Evolutionary conservation across 176 grass and related monocot genomes (phyloP).

Genomic region (Carex pumila): DNA sequence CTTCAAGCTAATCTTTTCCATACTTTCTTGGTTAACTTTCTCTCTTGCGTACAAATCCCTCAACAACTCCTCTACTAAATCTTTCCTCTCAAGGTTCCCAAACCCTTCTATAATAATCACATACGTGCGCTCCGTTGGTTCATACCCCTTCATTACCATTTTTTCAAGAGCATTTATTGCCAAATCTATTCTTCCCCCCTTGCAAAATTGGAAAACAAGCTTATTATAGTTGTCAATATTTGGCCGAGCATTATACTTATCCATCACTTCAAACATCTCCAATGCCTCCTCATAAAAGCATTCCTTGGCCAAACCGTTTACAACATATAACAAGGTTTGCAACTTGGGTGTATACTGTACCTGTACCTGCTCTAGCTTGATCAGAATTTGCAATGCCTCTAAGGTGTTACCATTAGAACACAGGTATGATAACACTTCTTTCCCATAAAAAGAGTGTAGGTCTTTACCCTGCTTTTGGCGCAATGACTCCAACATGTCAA

Average conservation of each 20-base stretch:
- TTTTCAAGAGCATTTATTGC: neutral
- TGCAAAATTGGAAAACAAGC: neutral
- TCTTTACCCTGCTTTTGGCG: neutral
- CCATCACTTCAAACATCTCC: slow-evolving; percentile 8
- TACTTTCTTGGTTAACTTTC: neutral
- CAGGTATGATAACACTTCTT: neutral
- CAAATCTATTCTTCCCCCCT: neutral
- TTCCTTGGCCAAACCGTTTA: neutral
- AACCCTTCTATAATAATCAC: neutral
- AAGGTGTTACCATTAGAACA: neutral
- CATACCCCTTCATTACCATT: slow-evolving; percentile 9
- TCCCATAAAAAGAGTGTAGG: neutral
- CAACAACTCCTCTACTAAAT: slow-evolving; percentile 4
- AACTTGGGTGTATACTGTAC: neutral
- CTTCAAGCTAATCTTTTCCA: slow-evolving; percentile 9
- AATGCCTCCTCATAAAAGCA: slow-evolving; percentile 17
- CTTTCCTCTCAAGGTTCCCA: neutral
- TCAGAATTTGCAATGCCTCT: slow-evolving; percentile 10
- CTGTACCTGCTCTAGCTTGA: neutral
- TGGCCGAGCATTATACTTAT: neutral
- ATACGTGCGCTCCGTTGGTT: neutral
- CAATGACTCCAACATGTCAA: slow-evolving; percentile 3
- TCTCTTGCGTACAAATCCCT: slow-evolving; percentile 5
- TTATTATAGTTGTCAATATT: neutral
- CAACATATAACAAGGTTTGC: neutral